These are phyloP conservation scores for Erythrobasidium hasegawianum DNA, from an alignment of 1,284 basidiomycete genomes.

Conservation along the genomic window DNA sequence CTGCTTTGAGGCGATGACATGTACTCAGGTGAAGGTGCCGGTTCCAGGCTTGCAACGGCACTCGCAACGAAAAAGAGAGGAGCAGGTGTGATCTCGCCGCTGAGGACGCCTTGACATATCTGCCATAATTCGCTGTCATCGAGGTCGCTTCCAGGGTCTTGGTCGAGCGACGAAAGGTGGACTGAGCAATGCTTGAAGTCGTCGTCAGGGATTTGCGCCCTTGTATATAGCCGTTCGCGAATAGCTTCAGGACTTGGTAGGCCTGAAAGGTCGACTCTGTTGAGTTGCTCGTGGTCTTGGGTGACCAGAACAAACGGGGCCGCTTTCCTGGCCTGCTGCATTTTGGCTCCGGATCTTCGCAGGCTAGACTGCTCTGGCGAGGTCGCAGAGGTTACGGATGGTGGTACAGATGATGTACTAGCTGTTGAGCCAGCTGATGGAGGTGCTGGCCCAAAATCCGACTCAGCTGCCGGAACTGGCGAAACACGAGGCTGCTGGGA, in stretches of 20 bases:
- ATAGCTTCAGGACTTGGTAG: constrained; percentile 68
- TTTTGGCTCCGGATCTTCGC: neutral
- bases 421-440: neutral
- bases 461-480: constrained; percentile 7
- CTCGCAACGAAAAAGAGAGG: constrained; percentile 24
- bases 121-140: constrained; percentile 64
- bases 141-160: constrained; percentile 67
- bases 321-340: constrained; percentile 11
- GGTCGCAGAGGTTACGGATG: neutral
- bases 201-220: constrained; percentile 77
- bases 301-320: constrained; percentile 33
- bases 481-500: constrained; percentile 19
- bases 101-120: constrained; percentile 59
- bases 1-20: neutral
- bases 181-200: constrained; percentile 72
- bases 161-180: constrained; percentile 77
- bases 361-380: constrained; percentile 13
- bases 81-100: constrained; percentile 24
- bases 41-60: neutral
- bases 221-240: constrained; percentile 76
- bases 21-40: constrained; percentile 14
- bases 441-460: constrained; percentile 16
- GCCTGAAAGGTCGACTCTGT: constrained; percentile 70
- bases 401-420: neutral
- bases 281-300: constrained; percentile 70